phyloP scores from a whole-genome alignment of 129 eudicot species.

The Saussurea involucrata region DNA sequence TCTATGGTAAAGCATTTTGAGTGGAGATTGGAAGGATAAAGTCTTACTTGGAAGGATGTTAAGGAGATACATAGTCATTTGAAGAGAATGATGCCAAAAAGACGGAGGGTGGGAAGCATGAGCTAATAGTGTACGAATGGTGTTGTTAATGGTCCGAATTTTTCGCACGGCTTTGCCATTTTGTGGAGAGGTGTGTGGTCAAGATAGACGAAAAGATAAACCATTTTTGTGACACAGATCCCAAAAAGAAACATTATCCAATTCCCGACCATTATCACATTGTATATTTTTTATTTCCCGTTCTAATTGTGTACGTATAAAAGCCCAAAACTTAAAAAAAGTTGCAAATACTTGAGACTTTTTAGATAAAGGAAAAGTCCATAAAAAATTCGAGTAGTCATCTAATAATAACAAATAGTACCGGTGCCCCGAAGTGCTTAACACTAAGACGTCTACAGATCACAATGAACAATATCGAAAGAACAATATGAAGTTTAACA shows the following conservation, averaged over 20 bases:
- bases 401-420: neutral
- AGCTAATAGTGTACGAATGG: neutral
- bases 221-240: too few species aligned
- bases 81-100: too few species aligned
- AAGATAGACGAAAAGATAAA: too few species aligned
- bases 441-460: neutral
- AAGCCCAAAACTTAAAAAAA: neutral
- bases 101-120: too few species aligned
- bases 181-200: neutral
- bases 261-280: too few species aligned
- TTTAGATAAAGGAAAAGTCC: neutral
- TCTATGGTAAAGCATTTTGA: neutral
- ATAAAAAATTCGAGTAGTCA: neutral
- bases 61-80: neutral
- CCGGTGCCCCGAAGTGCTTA: neutral
- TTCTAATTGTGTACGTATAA: neutral
- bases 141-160: neutral
- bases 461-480: neutral
- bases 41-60: too few species aligned
- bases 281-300: neutral
- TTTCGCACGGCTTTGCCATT: neutral
- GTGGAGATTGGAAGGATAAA: too few species aligned
- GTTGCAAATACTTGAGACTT: neutral
- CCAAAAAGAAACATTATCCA: too few species aligned
- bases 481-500: neutral